Conservation (phyloP, 495 filamentous ascomycete genomes). For the Beverwykella pulmonaria region DNA sequence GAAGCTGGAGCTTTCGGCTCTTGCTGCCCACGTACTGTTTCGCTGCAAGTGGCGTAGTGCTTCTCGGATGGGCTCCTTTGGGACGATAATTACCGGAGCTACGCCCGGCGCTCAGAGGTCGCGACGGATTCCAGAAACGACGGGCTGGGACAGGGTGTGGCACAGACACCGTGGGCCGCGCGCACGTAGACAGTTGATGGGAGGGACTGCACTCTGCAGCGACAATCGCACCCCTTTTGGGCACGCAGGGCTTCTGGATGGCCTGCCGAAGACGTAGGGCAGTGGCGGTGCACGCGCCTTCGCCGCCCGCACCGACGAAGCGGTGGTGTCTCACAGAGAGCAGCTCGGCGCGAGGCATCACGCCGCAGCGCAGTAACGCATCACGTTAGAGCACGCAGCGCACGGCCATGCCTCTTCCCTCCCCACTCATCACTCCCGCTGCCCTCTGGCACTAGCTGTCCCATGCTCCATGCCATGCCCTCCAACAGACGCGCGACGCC, state of each 20-base stretch:
- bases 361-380: too few relatives aligned
- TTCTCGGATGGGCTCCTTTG: constrained; percentile 6
- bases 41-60: too few relatives aligned
- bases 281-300: constrained; percentile 31
- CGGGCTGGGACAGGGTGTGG: constrained; percentile 32
- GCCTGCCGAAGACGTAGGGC: constrained; percentile 14
- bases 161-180: background rate
- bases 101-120: constrained; percentile 8
- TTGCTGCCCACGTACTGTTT: too few relatives aligned
- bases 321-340: too few relatives aligned
- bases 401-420: background rate
- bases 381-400: background rate
- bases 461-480: background rate
- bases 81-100: constrained; percentile 31
- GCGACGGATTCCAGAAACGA: constrained; percentile 30
- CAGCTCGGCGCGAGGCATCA: too few relatives aligned
- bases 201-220: too few relatives aligned
- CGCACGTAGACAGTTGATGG: background rate
- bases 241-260: constrained; percentile 9
- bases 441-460: constrained; percentile 10
- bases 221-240: constrained; percentile 33
- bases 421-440: background rate
- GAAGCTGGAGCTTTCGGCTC: background rate
- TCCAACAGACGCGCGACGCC: constrained; percentile 27
- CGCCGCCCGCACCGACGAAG: constrained; percentile 9